phyloP scores from a whole-genome alignment of 306 rosid genomes.

The Begonia peltatifolia region DNA sequence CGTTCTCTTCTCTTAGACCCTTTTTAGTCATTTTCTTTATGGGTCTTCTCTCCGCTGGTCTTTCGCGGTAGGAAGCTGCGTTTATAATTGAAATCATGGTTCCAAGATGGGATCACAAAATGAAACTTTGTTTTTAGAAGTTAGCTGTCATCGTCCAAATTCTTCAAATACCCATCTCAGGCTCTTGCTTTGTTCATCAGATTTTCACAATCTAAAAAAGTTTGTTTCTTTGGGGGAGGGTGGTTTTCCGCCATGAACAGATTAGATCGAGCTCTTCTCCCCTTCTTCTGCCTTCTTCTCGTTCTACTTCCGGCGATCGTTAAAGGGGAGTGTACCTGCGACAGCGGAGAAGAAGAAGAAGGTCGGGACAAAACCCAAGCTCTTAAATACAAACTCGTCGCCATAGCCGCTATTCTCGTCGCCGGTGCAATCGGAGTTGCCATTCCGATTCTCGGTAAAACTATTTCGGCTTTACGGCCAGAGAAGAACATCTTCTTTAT shows the following conservation, averaged over 20 bases:
- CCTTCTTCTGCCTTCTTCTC: constrained; percentile 1
- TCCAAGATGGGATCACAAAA: no score
- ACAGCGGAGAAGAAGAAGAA: constrained; percentile 1
- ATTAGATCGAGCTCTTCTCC: background rate
- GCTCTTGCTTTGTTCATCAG: no score
- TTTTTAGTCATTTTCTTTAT: no score
- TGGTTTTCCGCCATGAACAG: background rate
- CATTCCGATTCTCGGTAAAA: constrained; percentile 47
- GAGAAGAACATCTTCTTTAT: constrained; percentile 42
- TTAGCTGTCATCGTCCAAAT: no score
- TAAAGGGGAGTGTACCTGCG: constrained; percentile 29
- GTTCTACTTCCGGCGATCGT: constrained; percentile 11
- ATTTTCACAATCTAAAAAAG: background rate
- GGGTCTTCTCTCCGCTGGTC: no score
- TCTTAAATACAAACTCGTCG: constrained; percentile 27
- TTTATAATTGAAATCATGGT: no score
- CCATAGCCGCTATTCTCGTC: constrained; percentile 32
- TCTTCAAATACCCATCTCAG: no score
- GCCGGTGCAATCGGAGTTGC: constrained; percentile 48
- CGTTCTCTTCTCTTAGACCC: no score
- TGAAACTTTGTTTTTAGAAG: no score
- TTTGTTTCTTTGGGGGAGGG: background rate
- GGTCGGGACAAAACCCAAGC: constrained; percentile 17
- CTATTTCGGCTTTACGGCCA: constrained; percentile 37
- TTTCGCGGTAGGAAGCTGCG: no score